Evolutionary conservation across 352 stramenopile species (phyloP).

Genomic region (Pythium guiyangense): DNA sequence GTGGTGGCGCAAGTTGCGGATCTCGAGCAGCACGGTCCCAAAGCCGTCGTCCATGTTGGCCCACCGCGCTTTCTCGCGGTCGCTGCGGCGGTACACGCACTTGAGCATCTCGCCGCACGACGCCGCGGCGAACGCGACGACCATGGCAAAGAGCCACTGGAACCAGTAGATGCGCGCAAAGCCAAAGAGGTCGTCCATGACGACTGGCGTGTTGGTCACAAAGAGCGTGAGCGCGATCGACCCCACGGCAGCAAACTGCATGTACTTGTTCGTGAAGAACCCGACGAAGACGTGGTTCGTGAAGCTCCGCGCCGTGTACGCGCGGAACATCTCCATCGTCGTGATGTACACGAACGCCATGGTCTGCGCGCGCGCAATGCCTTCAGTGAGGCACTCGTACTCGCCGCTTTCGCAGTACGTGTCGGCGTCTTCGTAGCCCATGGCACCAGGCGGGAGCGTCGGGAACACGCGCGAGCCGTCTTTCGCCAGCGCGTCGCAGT

Average conservation of each 20-base stretch:
- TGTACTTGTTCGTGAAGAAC: slow-evolving; percentile 36
- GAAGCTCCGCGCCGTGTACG: slow-evolving; percentile 44
- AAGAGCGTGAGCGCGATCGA: slow-evolving; percentile 33
- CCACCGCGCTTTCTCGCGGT: slow-evolving; percentile 25
- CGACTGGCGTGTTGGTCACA: slow-evolving; percentile 26
- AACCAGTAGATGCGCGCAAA: slow-evolving; percentile 40
- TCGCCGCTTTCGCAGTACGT: slow-evolving; percentile 58
- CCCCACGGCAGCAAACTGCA: slow-evolving; percentile 32
- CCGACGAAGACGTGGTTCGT: slow-evolving; percentile 33
- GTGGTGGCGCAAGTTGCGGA: slow-evolving; percentile 40
- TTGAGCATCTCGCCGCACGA: slow-evolving; percentile 36
- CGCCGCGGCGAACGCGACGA: slow-evolving; percentile 23
- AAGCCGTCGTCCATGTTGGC: slow-evolving; percentile 33
- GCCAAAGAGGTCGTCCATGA: slow-evolving; percentile 36
- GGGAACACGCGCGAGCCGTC: slow-evolving; percentile 56
- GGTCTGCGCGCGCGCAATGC: slow-evolving; percentile 34
- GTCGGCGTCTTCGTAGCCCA: slow-evolving; percentile 28
- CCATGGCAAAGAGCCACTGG: slow-evolving; percentile 36
- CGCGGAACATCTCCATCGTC: slow-evolving; percentile 41
- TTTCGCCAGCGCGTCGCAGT: slow-evolving; percentile 34
- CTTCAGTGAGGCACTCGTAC: slow-evolving; percentile 43
- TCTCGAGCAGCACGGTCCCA: slow-evolving; percentile 30
- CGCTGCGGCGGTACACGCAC: slow-evolving; percentile 30
- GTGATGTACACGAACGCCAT: slow-evolving; percentile 48
- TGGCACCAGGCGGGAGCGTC: slow-evolving; percentile 22